Percentiles rank a stretch among this genome's conserved stretches.
phyloP scores from a whole-genome alignment of 2,329 filamentous ascomycete genomes.

The Byssoonygena ceratinophila region DNA sequence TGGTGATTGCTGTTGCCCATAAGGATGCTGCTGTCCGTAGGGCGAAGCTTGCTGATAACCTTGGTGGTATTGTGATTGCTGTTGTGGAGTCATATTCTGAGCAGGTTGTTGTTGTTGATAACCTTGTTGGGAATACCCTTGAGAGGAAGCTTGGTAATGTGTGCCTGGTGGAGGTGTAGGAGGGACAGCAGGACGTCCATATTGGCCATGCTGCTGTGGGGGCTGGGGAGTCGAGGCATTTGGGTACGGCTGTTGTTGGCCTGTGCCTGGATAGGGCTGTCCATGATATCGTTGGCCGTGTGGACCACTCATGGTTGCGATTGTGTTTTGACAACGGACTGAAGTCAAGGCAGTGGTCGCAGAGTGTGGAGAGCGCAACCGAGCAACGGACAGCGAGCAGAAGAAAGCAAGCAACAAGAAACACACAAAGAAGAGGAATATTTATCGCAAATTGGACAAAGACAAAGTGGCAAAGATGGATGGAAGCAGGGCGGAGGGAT shows the following conservation, averaged over 20 bases:
- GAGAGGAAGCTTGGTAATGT: slow-evolving; percentile 24
- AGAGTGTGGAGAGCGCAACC: neutral
- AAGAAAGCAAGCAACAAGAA: neutral
- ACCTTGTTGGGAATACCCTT: slow-evolving; percentile 24
- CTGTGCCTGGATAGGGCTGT: slow-evolving; percentile 25
- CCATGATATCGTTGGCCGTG: slow-evolving; percentile 30
- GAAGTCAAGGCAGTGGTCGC: slow-evolving; percentile 7
- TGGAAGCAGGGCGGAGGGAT: neutral
- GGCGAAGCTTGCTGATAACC: slow-evolving; percentile 33
- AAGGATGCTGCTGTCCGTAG: slow-evolving; percentile 25
- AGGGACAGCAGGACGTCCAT: slow-evolving; percentile 27
- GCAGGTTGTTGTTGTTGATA: slow-evolving; percentile 1
- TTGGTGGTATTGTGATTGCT: slow-evolving; percentile 22
- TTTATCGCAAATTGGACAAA: neutral
- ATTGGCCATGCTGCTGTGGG: slow-evolving; percentile 29
- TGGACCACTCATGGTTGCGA: slow-evolving; percentile 29
- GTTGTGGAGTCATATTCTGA: slow-evolving; percentile 7
- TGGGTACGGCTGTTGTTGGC: slow-evolving; percentile 32
- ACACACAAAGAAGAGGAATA: neutral
- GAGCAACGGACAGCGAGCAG: neutral
- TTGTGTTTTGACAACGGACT: slow-evolving; percentile 7
- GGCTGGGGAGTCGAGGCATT: slow-evolving; percentile 24
- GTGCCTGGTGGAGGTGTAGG: slow-evolving; percentile 24
- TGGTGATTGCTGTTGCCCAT: slow-evolving; percentile 25
- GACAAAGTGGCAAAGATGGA: neutral